A percentile compares a stretch with the other conserved stretches of the same genome.
These are phyloP conservation scores for Zelonia costaricensis DNA, from an alignment of 208 protist genomes.

Conservation along the genomic window DNA sequence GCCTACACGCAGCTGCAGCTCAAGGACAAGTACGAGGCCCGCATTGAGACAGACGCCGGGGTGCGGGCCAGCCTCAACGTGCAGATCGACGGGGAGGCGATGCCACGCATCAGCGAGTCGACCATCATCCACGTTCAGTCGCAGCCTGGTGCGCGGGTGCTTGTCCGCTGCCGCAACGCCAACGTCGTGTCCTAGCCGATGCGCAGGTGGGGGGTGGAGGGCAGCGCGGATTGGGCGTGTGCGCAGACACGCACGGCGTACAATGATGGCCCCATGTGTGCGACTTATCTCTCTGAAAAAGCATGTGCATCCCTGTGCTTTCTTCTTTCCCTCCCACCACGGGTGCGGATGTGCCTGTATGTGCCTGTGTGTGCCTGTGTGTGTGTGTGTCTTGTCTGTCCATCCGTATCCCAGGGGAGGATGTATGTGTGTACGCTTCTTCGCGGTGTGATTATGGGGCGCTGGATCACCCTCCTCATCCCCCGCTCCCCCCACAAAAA, in stretches of 20 bases:
- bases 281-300: too few species aligned
- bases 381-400: not conserved
- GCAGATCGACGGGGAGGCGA: slow-evolving; percentile 80
- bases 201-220: too few species aligned
- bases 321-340: slow-evolving; percentile 1
- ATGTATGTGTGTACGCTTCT: too few species aligned
- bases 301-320: too few species aligned
- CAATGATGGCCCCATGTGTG: too few species aligned
- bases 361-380: slow-evolving; percentile 7
- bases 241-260: too few species aligned
- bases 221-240: too few species aligned
- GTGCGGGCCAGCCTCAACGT: slow-evolving; percentile 48
- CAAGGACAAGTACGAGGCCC: slow-evolving; percentile 22
- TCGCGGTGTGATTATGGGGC: too few species aligned
- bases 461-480: too few species aligned
- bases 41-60: slow-evolving; percentile 22
- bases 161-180: slow-evolving; percentile 65
- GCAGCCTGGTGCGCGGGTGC: slow-evolving; percentile 28
- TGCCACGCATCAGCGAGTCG: slow-evolving; percentile 54
- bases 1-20: slow-evolving; percentile 29
- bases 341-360: too few species aligned
- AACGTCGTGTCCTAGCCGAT: slow-evolving; percentile 52
- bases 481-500: too few species aligned
- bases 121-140: slow-evolving; percentile 57
- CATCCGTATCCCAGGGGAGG: too few species aligned